Evolutionary conservation across 129 eudicot genomes (phyloP).

Genomic region (Calendula officinalis): DNA sequence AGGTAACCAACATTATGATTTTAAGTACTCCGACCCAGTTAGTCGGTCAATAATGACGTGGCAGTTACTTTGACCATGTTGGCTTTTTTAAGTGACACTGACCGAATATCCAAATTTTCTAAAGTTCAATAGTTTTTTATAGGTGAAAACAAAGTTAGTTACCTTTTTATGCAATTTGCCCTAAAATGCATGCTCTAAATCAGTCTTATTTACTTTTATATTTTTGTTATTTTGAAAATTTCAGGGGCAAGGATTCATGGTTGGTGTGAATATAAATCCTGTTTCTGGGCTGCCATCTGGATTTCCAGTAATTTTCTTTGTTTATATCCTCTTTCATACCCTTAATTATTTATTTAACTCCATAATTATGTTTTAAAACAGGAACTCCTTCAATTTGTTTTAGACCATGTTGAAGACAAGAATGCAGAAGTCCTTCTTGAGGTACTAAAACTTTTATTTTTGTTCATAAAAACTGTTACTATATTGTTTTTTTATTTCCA

Average conservation of each 20-base stretch:
- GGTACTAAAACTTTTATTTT: constrained; percentile 39
- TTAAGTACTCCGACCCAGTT: constrained; percentile 12
- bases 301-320: constrained; percentile 53
- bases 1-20: neutral
- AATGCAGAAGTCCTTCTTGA: constrained; percentile 84
- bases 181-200: neutral
- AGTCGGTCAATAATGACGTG: neutral
- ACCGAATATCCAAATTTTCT: neutral
- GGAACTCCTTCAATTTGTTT: constrained; percentile 77
- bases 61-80: constrained; percentile 3
- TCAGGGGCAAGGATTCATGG: constrained; percentile 95
- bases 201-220: neutral
- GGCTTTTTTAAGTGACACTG: neutral
- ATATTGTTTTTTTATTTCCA: constrained; percentile 13
- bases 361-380: constrained; percentile 31
- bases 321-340: constrained; percentile 11
- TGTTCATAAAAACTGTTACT: constrained; percentile 6
- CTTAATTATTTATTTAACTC: constrained; percentile 12
- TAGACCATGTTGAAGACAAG: constrained; percentile 80
- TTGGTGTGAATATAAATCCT: constrained; percentile 89
- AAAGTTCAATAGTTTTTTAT: neutral
- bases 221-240: constrained; percentile 24
- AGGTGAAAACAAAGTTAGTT: constrained; percentile 9
- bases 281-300: constrained; percentile 91
- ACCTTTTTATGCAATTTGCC: constrained; percentile 1